Percentiles rank a stretch among this genome's conserved stretches.
phyloP scores from a whole-genome alignment of 345 rosid species.

The Triadica sebifera region DNA sequence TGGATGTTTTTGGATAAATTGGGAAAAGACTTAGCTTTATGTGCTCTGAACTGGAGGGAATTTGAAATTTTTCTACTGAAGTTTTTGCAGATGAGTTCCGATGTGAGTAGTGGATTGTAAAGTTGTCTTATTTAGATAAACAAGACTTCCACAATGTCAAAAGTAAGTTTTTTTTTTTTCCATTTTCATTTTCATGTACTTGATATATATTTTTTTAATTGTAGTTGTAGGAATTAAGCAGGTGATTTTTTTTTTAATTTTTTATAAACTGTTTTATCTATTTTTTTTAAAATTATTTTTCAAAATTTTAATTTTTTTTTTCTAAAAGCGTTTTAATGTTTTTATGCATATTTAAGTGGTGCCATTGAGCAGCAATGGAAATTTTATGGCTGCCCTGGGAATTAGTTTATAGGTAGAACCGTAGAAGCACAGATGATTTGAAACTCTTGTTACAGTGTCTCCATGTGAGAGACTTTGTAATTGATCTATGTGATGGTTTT shows the following conservation, averaged over 20 bases:
- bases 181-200: background rate
- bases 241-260: too few relatives aligned
- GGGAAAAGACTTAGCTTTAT: background rate
- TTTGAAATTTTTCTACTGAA: background rate
- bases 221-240: too few relatives aligned
- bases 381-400: background rate
- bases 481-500: background rate
- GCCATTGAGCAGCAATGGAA: background rate
- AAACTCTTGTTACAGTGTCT: background rate
- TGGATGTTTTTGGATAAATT: background rate
- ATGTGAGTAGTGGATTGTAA: background rate
- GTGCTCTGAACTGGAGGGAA: background rate
- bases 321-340: too few relatives aligned
- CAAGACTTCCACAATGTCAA: background rate
- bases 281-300: too few relatives aligned
- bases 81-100: slow-evolving; percentile 7
- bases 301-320: too few relatives aligned
- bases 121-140: slow-evolving; percentile 8
- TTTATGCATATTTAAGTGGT: background rate
- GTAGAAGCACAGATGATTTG: background rate
- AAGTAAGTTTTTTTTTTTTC: slow-evolving; percentile 9
- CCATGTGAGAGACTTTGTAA: background rate
- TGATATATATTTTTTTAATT: background rate
- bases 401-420: too few relatives aligned
- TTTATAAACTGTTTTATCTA: too few relatives aligned